phyloP scores from a whole-genome alignment of 257 asterid species.

The Galeopsis tetrahit region DNA sequence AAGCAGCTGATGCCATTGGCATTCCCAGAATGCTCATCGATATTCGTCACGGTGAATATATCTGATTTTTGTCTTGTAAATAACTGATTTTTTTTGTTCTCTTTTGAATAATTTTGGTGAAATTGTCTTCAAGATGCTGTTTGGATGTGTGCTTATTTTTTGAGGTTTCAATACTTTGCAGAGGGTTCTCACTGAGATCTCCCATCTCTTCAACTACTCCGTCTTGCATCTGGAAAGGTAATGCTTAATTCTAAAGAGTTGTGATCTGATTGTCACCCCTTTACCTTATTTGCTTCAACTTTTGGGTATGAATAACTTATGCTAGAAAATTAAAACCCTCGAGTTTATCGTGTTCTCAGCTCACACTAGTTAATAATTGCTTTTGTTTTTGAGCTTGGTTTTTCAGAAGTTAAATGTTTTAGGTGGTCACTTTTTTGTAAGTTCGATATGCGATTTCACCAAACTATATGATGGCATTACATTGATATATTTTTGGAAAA shows the following conservation, averaged over 20 bases:
- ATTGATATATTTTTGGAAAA: background rate
- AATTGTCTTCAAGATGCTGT: slow-evolving; percentile 6
- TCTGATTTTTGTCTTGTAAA: slow-evolving; percentile 19
- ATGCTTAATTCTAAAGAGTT: slow-evolving; percentile 13
- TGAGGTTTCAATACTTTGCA: slow-evolving; percentile 41
- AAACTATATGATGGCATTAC: background rate
- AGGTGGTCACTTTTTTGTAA: background rate
- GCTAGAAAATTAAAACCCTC: background rate
- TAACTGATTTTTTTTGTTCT: background rate
- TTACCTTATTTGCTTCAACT: background rate
- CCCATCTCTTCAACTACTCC: slow-evolving; percentile 81
- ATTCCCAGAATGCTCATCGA: slow-evolving; percentile 91
- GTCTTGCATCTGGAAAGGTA: slow-evolving; percentile 86
- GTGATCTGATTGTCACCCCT: slow-evolving; percentile 11
- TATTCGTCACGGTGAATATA: slow-evolving; percentile 81
- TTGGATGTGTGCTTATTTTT: background rate
- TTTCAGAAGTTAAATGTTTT: slow-evolving; percentile 4
- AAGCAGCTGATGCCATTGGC: slow-evolving; percentile 79
- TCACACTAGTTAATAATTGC: background rate
- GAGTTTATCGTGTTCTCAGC: slow-evolving; percentile 1
- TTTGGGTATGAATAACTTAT: background rate
- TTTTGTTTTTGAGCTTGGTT: background rate
- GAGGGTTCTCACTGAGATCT: slow-evolving; percentile 98
- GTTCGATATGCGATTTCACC: slow-evolving; percentile 20
- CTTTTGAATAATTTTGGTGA: background rate